Base-by-base conservation (phyloP, 2,329 filamentous ascomycete genomes). In the Pestalotiopsis sp. region DNA sequence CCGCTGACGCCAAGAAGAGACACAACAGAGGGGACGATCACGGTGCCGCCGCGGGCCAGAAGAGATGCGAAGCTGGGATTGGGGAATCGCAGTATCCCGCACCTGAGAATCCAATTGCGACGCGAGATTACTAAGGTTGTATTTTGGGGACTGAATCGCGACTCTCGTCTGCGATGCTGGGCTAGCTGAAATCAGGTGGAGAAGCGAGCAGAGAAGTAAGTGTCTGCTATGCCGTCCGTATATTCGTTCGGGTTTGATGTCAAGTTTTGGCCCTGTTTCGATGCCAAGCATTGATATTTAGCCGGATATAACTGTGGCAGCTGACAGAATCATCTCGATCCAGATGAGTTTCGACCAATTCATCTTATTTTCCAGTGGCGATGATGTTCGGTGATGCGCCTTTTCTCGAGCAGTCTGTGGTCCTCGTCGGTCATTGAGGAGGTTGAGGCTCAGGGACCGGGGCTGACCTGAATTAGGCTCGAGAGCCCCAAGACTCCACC, bases 1-100 rank as follows among this genome's bases (percentile, higher is more conserved):
- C 63, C 12, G 12, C 36, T 58, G 63, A 31, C 63, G 63, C 63
- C 63, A 66, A 66, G 63, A 57, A 38, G 63, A 57, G 63, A 56
- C n/a, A 25, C 36, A 49, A 17, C 13, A 64, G 39, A 38, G 20
- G 36, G 36, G 45, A 66, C 25, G 49, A 66, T 66, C 63, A 23
- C 39, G 39, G 20, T 23, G 23, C 41, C 13, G 52, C n/a, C 13
- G 52, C n/a, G n/a, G 45, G 23, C 13, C 20, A 45, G n/a, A 65
- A 25, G 62, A 20, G 62, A 66, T 45, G n/a, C 49, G 20, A 20
- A 6, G 25, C n/a, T 12, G 23, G 27, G n/a, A 62, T 36, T 59
- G 17, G 17, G 13, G 3, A 39, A 52, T n/a, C 45, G 20, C 45
- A 52, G 3, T n/a, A 7, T 52, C 45, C 45, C 20, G 20, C 45